phyloP scores from a whole-genome alignment of 148 eudicot genomes.

The Fallopia convolvulus region DNA sequence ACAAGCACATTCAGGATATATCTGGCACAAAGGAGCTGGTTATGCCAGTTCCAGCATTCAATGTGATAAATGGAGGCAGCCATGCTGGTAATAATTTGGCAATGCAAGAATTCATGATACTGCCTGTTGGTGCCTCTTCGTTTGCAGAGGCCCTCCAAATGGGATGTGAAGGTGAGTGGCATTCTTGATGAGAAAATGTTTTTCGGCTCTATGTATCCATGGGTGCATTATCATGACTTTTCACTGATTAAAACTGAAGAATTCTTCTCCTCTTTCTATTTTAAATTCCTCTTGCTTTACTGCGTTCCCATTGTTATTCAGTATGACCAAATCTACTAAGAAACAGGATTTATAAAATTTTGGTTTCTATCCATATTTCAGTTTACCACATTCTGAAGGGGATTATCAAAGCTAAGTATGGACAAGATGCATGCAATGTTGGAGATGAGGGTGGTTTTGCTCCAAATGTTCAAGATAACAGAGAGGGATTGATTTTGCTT shows the following conservation, averaged over 20 bases:
- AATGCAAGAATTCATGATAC: conserved; percentile 98
- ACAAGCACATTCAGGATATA: conserved; percentile 91
- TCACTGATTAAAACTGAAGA: background rate
- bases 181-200: background rate
- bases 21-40: conserved; percentile 95
- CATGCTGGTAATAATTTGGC: conserved; percentile 98
- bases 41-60: conserved; percentile 99
- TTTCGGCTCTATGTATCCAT: background rate
- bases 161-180: conserved; percentile 80
- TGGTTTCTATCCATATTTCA: conserved; percentile 17
- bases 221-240: too few species aligned
- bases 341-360: background rate
- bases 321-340: background rate
- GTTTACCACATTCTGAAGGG: conserved; percentile 92
- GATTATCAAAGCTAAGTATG: conserved; percentile 92
- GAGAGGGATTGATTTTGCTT: conserved; percentile 84
- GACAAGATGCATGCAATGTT: conserved; percentile 98
- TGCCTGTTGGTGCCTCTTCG: conserved; percentile 86
- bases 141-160: conserved; percentile 88
- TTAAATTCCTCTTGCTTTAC: background rate
- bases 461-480: conserved; percentile 94
- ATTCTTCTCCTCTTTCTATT: background rate
- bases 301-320: background rate
- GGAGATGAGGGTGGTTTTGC: conserved; percentile 99
- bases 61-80: conserved; percentile 98